Evolutionary conservation across 2,329 filamentous ascomycete genomes (phyloP).

Genomic region (Sarocladium strictum): DNA sequence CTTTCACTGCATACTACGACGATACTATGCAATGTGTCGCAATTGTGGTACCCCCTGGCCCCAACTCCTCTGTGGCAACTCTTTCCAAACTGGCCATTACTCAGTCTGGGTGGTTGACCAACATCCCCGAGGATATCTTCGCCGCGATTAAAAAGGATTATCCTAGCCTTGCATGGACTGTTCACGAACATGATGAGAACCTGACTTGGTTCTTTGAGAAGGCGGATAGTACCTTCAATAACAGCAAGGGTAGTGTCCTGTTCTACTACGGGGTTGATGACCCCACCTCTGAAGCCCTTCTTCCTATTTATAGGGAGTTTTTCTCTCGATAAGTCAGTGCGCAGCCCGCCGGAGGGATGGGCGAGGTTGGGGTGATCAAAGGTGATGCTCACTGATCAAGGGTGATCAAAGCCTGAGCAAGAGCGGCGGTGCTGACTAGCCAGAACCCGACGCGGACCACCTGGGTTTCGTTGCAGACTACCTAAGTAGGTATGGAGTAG

Average conservation of each 20-base stretch:
- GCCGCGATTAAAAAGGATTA: conserved; percentile 90
- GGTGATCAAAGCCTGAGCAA: too few species aligned
- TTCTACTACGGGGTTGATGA: conserved; percentile 85
- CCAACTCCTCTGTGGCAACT: not conserved
- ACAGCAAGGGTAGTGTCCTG: conserved; percentile 78
- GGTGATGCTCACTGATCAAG: too few species aligned
- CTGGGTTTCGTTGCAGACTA: too few species aligned
- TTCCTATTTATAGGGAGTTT: conserved; percentile 75
- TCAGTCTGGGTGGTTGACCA: conserved; percentile 85
- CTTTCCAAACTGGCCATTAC: conserved; percentile 89
- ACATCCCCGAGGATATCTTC: conserved; percentile 93
- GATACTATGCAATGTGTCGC: conserved; percentile 70
- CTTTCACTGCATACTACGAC: conserved; percentile 92
- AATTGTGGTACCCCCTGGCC: not conserved
- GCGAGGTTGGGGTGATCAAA: too few species aligned
- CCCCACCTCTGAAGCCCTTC: conserved; percentile 52
- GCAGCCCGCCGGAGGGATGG: too few species aligned
- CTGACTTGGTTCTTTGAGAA: conserved; percentile 98
- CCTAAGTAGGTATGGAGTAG: too few species aligned
- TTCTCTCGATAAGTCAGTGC: too few species aligned
- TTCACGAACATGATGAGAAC: conserved; percentile 93
- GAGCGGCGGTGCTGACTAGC: too few species aligned
- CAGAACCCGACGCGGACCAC: too few species aligned
- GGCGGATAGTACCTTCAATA: conserved; percentile 86
- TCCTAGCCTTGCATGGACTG: conserved; percentile 90